These are phyloP conservation scores for Podospora anserina DNA, from an alignment of 495 filamentous ascomycete genomes.

Conservation along the genomic window DNA sequence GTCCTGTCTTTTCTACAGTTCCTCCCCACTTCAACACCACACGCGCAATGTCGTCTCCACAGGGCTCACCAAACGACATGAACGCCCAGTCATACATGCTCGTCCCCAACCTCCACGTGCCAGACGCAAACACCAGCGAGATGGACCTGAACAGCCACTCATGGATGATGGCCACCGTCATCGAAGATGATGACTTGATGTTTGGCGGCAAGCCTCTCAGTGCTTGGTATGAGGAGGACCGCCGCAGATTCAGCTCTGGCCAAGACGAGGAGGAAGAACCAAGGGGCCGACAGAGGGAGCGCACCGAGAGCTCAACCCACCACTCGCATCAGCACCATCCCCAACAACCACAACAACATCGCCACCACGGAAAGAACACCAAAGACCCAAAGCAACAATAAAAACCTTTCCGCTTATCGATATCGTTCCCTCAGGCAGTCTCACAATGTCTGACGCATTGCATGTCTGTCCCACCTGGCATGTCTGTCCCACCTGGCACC, in stretches of 20 bases:
- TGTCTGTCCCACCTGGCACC: not conserved
- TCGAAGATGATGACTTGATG: slow-evolving; percentile 56
- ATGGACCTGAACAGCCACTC: slow-evolving; percentile 35
- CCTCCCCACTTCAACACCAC: not conserved
- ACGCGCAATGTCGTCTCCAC: slow-evolving; percentile 27
- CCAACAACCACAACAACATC: slow-evolving; percentile 20
- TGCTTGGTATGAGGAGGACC: slow-evolving; percentile 55
- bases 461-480: not conserved
- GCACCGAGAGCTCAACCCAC: slow-evolving; percentile 12
- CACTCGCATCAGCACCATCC: slow-evolving; percentile 20
- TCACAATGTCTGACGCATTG: not conserved
- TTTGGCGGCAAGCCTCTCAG: slow-evolving; percentile 56
- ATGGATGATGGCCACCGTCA: slow-evolving; percentile 52
- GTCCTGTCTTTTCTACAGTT: not conserved
- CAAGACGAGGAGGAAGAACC: slow-evolving; percentile 41
- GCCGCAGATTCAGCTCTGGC: slow-evolving; percentile 33
- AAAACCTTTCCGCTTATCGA: slow-evolving; percentile 1
- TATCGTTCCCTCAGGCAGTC: not conserved
- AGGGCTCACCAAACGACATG: slow-evolving; percentile 25
- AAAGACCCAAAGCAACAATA: slow-evolving; percentile 18
- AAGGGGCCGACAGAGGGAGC: slow-evolving; percentile 42
- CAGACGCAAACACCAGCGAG: slow-evolving; percentile 39
- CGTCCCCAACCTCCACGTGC: slow-evolving; percentile 29
- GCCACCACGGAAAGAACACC: slow-evolving; percentile 20
- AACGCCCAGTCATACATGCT: slow-evolving; percentile 37